A percentile compares a stretch with the other conserved stretches of the same genome.
These are phyloP conservation scores for Epicoccum nigrum DNA, from an alignment of 2,329 filamentous ascomycete genomes.

Conservation along the genomic window DNA sequence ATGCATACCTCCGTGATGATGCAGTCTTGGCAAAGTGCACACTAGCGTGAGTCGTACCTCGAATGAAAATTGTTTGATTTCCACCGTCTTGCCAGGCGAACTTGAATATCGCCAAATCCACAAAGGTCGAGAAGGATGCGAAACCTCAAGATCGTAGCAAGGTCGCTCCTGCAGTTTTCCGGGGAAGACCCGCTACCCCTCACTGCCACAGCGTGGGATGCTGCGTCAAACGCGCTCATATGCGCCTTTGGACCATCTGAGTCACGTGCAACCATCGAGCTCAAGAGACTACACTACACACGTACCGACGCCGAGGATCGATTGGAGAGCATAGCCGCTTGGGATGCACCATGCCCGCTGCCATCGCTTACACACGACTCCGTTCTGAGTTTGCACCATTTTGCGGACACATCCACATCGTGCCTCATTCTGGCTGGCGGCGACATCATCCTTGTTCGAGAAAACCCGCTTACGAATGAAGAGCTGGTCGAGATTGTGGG, in stretches of 20 bases:
- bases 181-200: constrained; percentile 62
- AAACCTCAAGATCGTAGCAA: constrained; percentile 81
- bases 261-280: constrained; percentile 73
- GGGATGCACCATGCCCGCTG: constrained; percentile 83
- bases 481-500: constrained; percentile 94
- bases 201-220: constrained; percentile 85
- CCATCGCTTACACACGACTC: constrained; percentile 77
- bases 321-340: constrained; percentile 70
- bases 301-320: constrained; percentile 49
- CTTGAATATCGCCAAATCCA: constrained; percentile 12
- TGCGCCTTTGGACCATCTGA: constrained; percentile 83
- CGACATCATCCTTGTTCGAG: constrained; percentile 85
- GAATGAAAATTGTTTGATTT: constrained; percentile 22
- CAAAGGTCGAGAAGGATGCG: constrained; percentile 65
- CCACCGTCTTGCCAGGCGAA: constrained; percentile 14
- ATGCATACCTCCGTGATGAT: constrained; percentile 16
- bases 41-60: constrained; percentile 21
- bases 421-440: constrained; percentile 88
- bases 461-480: constrained; percentile 68
- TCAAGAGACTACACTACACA: constrained; percentile 61
- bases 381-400: constrained; percentile 81
- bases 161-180: constrained; percentile 66
- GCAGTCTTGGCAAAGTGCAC: constrained; percentile 14
- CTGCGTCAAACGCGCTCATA: constrained; percentile 75
- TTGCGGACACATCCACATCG: constrained; percentile 76